Conservation (phyloP, 305 asterid genomes). For the Fraxinus platypoda region DNA sequence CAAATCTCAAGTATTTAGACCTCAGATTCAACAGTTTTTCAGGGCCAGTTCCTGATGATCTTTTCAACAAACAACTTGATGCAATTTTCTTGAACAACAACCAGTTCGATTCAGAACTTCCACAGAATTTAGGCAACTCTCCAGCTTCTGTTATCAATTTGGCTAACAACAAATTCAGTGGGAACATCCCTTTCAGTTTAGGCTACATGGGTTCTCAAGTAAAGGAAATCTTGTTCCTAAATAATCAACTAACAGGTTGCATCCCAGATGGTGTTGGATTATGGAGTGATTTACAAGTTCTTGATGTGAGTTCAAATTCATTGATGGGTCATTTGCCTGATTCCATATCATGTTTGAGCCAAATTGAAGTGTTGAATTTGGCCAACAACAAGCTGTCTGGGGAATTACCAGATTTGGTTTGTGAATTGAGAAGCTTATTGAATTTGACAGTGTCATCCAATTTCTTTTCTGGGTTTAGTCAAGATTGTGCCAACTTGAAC, state of each 20-base stretch:
- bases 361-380: slow-evolving; percentile 63
- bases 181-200: slow-evolving; percentile 67
- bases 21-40: slow-evolving; percentile 75
- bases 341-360: slow-evolving; percentile 55
- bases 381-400: slow-evolving; percentile 73
- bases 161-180: slow-evolving; percentile 67
- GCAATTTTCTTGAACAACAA: slow-evolving; percentile 85
- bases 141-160: slow-evolving; percentile 76
- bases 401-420: slow-evolving; percentile 61
- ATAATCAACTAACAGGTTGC: slow-evolving; percentile 77
- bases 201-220: slow-evolving; percentile 52
- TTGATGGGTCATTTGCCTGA: slow-evolving; percentile 78
- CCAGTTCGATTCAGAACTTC: slow-evolving; percentile 53
- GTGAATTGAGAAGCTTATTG: slow-evolving; percentile 48
- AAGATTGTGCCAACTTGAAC: slow-evolving; percentile 53
- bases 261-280: slow-evolving; percentile 75
- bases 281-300: slow-evolving; percentile 69
- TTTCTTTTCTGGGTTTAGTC: slow-evolving; percentile 66
- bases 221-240: slow-evolving; percentile 69
- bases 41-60: slow-evolving; percentile 64
- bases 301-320: slow-evolving; percentile 68
- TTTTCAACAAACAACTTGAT: slow-evolving; percentile 63
- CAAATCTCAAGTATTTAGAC: slow-evolving; percentile 65
- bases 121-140: slow-evolving; percentile 65
- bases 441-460: slow-evolving; percentile 66